Conservation (phyloP, 208 protist species). For the Trypanosoma caninum region DNA sequence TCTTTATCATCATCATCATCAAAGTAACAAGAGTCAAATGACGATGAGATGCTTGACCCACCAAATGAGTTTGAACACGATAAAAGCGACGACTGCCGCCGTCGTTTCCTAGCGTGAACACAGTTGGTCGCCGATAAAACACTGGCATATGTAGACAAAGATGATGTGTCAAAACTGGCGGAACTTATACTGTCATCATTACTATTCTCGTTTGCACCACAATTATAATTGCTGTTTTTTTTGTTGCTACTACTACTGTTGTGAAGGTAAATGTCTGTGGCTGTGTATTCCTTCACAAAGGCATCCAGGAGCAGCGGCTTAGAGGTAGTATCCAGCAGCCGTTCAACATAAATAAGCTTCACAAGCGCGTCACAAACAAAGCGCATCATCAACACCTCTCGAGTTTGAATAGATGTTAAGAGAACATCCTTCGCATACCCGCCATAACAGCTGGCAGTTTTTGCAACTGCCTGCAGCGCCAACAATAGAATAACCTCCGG, state of each 20-base stretch:
- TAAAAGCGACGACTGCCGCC: neutral
- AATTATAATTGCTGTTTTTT: neutral
- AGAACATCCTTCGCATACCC: constrained; percentile 62
- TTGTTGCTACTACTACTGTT: neutral
- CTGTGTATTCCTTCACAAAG: constrained; percentile 8
- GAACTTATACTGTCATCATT: neutral
- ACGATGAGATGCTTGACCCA: constrained; percentile 13
- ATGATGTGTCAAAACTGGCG: too few species aligned
- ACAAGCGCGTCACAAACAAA: constrained; percentile 64
- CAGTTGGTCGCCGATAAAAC: constrained; percentile 19
- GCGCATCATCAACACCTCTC: constrained; percentile 42
- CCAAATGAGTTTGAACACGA: neutral
- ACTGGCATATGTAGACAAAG: constrained; percentile 3
- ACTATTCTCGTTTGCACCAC: neutral
- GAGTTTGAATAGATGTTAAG: neutral
- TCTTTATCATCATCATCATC: constrained; percentile 24
- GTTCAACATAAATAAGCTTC: constrained; percentile 57
- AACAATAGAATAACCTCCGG: constrained; percentile 62
- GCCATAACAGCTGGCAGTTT: constrained; percentile 12
- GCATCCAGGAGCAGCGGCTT: constrained; percentile 13
- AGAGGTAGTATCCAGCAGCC: constrained; percentile 29
- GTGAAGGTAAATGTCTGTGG: constrained; percentile 4
- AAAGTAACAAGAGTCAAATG: constrained; percentile 42
- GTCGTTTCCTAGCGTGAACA: constrained; percentile 9
- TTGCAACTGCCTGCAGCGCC: constrained; percentile 36